Base-by-base conservation (phyloP, 345 rosid species). In the Microcos paniculata region DNA sequence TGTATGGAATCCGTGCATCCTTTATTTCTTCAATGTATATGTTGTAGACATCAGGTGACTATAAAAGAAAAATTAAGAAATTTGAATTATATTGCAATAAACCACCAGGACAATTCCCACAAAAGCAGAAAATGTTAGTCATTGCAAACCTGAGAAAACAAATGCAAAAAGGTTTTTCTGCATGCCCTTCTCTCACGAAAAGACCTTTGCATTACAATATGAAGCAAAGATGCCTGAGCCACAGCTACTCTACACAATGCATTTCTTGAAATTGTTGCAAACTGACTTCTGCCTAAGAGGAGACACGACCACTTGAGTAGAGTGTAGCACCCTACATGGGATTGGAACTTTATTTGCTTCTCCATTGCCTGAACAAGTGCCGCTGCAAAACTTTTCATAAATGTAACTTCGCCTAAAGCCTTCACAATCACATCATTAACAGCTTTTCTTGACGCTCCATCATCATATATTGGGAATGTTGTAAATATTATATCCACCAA, bases 301-400 rank as follows among this genome's bases (percentile, higher is more conserved):
- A 96, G 86, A 70, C 94, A 90, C 3, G 99, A 92, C 99, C 98
- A 96, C 46, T 85, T 80, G 71, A 96, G 89, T 56, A 96, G 90
- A 83, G 92, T 88, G 72, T 83, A 83, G 85, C 96, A 87, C 61
- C 92, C 90, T 1, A 85, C 84, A 70, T 78, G 86, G 18, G 93
- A 84, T 31, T 87, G 86, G 65, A 77, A 77, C 81, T 91, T 92
- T 28, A 76, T 79, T 78, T 88, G 92, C 88, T 81, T 96, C 58
- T 96, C 99, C 97, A 90, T 92, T 62, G 80, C 78, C 85, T 92
- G 97, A 66, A 96, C 97, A 81, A 96, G 94, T 9, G 84, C 82
- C 12, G 91, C 92, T 0, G 96, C 99, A 84, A 92, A 96, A 57
- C 76, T 79, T 85, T 90, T 93, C 97, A 93, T 96, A 80, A 96